Conservation (phyloP, 78 protist genomes). For the Pigoraptor vietnamica region DNA sequence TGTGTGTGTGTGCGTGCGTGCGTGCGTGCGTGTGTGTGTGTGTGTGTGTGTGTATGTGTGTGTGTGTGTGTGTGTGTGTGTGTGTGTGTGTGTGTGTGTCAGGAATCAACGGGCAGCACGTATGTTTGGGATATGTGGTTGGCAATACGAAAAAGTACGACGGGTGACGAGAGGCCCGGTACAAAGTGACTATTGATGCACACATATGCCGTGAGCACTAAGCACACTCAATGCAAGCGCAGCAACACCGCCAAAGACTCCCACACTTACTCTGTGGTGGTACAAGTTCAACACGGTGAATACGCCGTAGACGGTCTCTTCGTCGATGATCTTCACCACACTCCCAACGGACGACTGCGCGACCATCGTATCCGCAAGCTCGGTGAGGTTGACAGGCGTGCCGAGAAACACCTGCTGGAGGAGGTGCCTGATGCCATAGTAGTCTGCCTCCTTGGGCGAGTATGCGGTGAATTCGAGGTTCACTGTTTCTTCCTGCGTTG, state of each 20-base stretch:
- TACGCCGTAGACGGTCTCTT: background rate
- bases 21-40: background rate
- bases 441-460: background rate
- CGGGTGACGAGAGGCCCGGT: no score
- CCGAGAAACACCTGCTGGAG: background rate
- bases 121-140: no score
- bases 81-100: no score
- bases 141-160: no score
- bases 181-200: no score
- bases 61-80: no score
- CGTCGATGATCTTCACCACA: background rate
- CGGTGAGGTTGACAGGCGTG: background rate
- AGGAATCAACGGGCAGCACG: no score
- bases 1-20: background rate
- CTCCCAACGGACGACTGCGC: background rate
- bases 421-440: background rate
- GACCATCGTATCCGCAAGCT: background rate
- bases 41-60: no score
- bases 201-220: no score
- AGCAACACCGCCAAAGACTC: background rate
- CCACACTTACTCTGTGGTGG: background rate
- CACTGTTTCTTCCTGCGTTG: background rate
- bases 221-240: background rate
- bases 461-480: background rate
- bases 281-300: background rate